phyloP scores from a whole-genome alignment of 495 filamentous ascomycete species.

The Penicillium steckii region DNA sequence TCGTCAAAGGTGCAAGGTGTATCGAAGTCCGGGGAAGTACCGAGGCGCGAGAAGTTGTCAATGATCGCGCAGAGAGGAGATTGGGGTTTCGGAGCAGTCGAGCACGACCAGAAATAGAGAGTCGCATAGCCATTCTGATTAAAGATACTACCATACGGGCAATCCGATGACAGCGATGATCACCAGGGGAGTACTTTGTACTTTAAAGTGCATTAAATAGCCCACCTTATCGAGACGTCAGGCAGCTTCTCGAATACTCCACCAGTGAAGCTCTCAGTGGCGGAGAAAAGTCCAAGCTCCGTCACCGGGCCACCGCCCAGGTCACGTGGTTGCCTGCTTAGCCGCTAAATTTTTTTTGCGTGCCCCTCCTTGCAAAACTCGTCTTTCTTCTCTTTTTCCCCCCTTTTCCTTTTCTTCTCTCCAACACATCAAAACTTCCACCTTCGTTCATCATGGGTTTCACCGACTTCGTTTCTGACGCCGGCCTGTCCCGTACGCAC shows the following conservation, averaged over 20 bases:
- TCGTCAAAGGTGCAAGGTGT: constrained; percentile 11
- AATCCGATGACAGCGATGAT: not conserved
- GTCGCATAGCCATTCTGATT: constrained; percentile 36
- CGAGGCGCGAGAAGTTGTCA: constrained; percentile 23
- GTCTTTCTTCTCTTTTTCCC: constrained; percentile 31
- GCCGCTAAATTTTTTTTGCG: not conserved
- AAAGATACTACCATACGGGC: not conserved
- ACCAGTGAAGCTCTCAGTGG: constrained; percentile 33
- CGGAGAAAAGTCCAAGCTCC: constrained; percentile 32
- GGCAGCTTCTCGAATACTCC: constrained; percentile 47
- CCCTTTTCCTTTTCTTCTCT: constrained; percentile 24
- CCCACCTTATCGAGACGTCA: constrained; percentile 20
- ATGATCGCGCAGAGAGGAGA: constrained; percentile 18
- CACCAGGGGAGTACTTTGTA: not conserved
- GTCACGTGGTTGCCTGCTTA: constrained; percentile 38
- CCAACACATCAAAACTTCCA: constrained; percentile 10
- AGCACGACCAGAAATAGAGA: constrained; percentile 31
- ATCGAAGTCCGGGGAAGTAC: constrained; percentile 18
- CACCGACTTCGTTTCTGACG: constrained; percentile 83
- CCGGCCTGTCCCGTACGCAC: constrained; percentile 78
- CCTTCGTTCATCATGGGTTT: constrained; percentile 78
- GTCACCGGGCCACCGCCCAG: constrained; percentile 16
- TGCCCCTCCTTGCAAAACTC: not conserved
- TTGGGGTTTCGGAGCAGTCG: constrained; percentile 29
- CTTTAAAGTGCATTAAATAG: too few relatives aligned